Conservation (phyloP, 1,284 basidiomycete genomes). For the Ceratobasidium sp. region DNA sequence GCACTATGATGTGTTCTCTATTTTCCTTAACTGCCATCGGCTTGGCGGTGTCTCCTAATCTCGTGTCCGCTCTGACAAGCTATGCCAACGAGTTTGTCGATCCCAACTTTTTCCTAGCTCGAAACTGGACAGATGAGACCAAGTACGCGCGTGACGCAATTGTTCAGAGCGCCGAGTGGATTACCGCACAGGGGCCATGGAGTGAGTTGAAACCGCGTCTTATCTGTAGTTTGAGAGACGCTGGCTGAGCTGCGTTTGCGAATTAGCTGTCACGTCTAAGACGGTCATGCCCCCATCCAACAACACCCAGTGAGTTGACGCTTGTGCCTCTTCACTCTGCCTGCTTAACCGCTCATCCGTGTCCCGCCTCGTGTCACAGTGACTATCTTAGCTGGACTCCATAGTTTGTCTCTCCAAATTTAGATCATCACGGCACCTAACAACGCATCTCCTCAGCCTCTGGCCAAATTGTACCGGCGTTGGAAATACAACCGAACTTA, state of each 20-base stretch:
- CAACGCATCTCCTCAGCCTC: conserved; percentile 1
- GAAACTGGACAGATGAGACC: conserved; percentile 57
- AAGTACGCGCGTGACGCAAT: conserved; percentile 64
- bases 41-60: not conserved
- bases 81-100: conserved; percentile 71
- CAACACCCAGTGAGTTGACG: conserved; percentile 48
- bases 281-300: conserved; percentile 55
- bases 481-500: conserved; percentile 50
- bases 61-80: conserved; percentile 52
- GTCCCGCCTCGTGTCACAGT: conserved; percentile 2
- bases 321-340: not conserved
- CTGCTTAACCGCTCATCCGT: conserved; percentile 42
- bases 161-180: conserved; percentile 62
- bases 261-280: conserved; percentile 51
- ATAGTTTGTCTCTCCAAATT: conserved; percentile 43
- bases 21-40: not conserved
- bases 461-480: conserved; percentile 51
- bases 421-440: not conserved
- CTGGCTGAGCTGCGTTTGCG: not conserved
- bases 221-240: too few species aligned
- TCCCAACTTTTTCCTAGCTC: conserved; percentile 64
- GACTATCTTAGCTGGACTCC: conserved; percentile 51
- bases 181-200: conserved; percentile 68
- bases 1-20: not conserved
- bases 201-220: conserved; percentile 59